phyloP scores from a whole-genome alignment of 2,329 filamentous ascomycete species.

The Alternaria ethzedia region DNA sequence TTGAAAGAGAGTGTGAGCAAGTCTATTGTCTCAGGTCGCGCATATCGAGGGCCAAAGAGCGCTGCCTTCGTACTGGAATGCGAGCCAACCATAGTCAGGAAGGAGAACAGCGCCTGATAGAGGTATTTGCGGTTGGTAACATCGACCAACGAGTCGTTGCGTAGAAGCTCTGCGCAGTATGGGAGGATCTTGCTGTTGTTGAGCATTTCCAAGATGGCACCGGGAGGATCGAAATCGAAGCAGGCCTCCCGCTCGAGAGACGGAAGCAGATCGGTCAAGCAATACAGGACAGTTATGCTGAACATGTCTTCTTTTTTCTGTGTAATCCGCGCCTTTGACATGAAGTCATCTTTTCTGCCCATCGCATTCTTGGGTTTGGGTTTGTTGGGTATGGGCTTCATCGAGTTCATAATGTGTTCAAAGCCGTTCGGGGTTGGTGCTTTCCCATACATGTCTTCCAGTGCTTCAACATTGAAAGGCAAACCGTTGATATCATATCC shows the following conservation, averaged over 20 bases:
- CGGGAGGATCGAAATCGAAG: conserved; percentile 42
- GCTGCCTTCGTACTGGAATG: conserved; percentile 36
- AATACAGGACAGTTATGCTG: conserved; percentile 13
- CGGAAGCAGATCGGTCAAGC: conserved; percentile 36
- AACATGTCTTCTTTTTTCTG: conserved; percentile 20
- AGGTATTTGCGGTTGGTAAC: conserved; percentile 40
- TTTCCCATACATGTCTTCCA: neutral
- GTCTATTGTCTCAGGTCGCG: conserved; percentile 45
- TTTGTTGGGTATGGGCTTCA: neutral
- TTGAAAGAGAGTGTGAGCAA: conserved; percentile 47
- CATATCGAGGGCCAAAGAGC: conserved; percentile 43
- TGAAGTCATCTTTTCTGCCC: neutral
- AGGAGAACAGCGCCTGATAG: conserved; percentile 50
- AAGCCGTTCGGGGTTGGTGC: neutral
- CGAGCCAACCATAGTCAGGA: conserved; percentile 47
- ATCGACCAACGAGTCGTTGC: conserved; percentile 52
- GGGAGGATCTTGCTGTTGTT: conserved; percentile 47
- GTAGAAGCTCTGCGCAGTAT: conserved; percentile 48
- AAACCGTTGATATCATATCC: neutral
- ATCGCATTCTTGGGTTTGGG: neutral
- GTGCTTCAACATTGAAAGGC: neutral
- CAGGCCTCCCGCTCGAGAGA: conserved; percentile 19
- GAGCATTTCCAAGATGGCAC: conserved; percentile 42
- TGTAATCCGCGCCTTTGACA: conserved; percentile 14
- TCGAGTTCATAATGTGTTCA: neutral